Evolutionary conservation across 1,284 basidiomycete species (phyloP).

Genomic region (Microbotryum silenes-acaulis): DNA sequence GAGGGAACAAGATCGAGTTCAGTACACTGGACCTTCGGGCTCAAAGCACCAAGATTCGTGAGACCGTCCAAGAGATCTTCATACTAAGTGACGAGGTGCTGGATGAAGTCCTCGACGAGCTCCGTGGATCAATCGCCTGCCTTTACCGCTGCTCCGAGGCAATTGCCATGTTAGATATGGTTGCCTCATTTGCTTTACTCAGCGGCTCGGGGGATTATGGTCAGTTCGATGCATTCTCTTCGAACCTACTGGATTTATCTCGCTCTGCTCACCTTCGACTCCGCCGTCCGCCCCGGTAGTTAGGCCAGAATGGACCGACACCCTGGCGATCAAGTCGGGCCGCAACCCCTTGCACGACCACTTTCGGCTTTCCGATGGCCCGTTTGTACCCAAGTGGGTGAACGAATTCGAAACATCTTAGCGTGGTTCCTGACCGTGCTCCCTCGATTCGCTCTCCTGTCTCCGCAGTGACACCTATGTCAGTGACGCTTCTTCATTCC

Average conservation of each 20-base stretch:
- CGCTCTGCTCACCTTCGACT: neutral
- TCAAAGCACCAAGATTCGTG: constrained; percentile 33
- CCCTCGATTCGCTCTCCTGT: neutral
- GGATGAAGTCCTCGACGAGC: constrained; percentile 34
- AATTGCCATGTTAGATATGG: constrained; percentile 74
- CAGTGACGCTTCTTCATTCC: constrained; percentile 69
- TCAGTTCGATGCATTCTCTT: neutral
- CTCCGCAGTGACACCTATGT: constrained; percentile 82
- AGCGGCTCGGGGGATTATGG: neutral
- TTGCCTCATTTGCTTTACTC: constrained; percentile 51
- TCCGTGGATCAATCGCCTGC: constrained; percentile 30
- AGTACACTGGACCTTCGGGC: constrained; percentile 35
- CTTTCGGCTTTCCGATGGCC: constrained; percentile 54
- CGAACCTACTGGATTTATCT: neutral
- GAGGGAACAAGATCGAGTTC: constrained; percentile 35
- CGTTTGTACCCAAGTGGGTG: constrained; percentile 44
- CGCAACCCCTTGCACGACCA: constrained; percentile 59
- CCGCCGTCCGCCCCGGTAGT: constrained; percentile 45
- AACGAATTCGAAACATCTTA: too few species aligned
- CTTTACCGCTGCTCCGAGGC: constrained; percentile 36
- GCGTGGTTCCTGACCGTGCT: neutral
- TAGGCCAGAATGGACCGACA: constrained; percentile 59
- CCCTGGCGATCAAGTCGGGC: constrained; percentile 38
- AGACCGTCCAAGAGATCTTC: constrained; percentile 36
- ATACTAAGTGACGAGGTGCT: constrained; percentile 30